phyloP scores from a whole-genome alignment of 768 basidiomycete species.

The Cystobasidium tubakii region DNA sequence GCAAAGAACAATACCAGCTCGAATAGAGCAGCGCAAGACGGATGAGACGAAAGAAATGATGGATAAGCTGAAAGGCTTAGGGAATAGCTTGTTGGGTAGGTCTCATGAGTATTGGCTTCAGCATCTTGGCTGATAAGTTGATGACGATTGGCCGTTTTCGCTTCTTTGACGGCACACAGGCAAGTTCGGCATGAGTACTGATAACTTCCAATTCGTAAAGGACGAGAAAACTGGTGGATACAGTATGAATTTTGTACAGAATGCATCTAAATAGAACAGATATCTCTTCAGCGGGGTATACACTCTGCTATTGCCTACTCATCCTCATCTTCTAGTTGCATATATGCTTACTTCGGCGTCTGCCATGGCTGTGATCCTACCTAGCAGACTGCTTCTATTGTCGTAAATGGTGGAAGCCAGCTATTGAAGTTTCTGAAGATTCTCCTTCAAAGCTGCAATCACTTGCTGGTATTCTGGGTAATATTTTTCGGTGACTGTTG shows the following conservation, averaged over 20 bases:
- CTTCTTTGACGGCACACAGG: slow-evolving; percentile 54
- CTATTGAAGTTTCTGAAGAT: too few species aligned
- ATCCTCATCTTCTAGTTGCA: too few species aligned
- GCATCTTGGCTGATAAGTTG: background rate
- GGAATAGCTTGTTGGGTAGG: slow-evolving; percentile 79
- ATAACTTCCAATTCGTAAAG: slow-evolving; percentile 94
- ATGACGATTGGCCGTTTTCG: background rate
- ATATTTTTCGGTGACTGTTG: too few species aligned
- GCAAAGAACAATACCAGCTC: slow-evolving; percentile 60
- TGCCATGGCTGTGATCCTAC: too few species aligned
- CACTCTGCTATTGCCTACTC: too few species aligned
- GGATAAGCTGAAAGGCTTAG: slow-evolving; percentile 82
- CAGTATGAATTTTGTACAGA: slow-evolving; percentile 71
- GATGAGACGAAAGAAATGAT: slow-evolving; percentile 86
- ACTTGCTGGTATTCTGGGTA: too few species aligned
- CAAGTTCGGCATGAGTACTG: slow-evolving; percentile 86
- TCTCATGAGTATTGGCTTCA: background rate
- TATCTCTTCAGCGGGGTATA: background rate
- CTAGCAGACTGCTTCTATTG: too few species aligned
- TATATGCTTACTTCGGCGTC: too few species aligned
- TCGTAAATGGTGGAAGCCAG: too few species aligned
- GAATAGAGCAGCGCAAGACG: slow-evolving; percentile 70
- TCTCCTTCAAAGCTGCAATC: too few species aligned
- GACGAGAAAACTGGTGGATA: slow-evolving; percentile 88
- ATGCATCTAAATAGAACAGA: background rate